Evolutionary conservation across 1,284 basidiomycete genomes (phyloP), one percentile per base, ranked within the genome.

Genomic region (Hemileia vastatrix): DNA sequence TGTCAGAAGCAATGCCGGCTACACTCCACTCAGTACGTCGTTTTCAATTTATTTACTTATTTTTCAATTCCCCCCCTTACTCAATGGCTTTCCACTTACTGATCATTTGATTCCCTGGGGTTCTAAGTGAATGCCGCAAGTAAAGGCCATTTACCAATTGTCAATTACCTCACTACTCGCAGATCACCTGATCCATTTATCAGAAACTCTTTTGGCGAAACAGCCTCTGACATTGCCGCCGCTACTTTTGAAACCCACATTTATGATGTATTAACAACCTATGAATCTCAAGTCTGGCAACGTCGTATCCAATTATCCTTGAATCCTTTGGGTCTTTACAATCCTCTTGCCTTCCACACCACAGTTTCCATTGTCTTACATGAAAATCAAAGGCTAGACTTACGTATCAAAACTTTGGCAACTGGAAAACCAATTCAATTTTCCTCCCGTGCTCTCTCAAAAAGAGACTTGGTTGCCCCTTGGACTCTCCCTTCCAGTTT

Each of bases 51-150:
- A n/a, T n/a, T n/a, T n/a, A n/a, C n/a, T n/a, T n/a, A n/a, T n/a
- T n/a, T n/a, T n/a, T n/a, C n/a, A n/a, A n/a, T n/a, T n/a, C n/a
- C n/a, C n/a, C n/a, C n/a, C n/a, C n/a, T n/a, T n/a, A n/a, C n/a
- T n/a, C n/a, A n/a, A n/a, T n/a, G n/a, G n/a, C n/a, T n/a, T n/a
- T n/a, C n/a, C n/a, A n/a, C n/a, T n/a, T n/a, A n/a, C n/a, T n/a
- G n/a, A n/a, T n/a, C n/a, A n/a, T n/a, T n/a, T n/a, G n/a, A n/a
- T n/a, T n/a, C n/a, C n/a, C n/a, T n/a, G n/a, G n/a, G n/a, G n/a
- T n/a, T n/a, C n/a, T n/a, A n/a, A 87, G 89, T 93, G 90, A 93
- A 92, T 74, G 90, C 91, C 1, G 83, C 89, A 1, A 90, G 88
- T 0, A 92, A 92, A 71, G 90, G 91, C 0, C 89, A 93, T 71